Base-by-base conservation (phyloP, 257 asterid species). In the Sherardia arvensis region DNA sequence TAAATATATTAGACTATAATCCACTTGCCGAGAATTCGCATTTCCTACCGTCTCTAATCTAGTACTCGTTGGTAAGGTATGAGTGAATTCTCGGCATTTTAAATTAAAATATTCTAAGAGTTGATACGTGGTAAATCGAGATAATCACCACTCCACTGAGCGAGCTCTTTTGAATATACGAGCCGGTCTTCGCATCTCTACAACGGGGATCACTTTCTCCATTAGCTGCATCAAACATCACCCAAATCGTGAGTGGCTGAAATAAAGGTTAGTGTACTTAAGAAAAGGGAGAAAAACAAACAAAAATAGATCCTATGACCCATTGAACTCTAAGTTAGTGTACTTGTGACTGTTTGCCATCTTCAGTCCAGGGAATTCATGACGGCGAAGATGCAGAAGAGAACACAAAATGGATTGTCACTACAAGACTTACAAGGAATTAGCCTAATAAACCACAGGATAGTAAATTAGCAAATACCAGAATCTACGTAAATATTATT, bases 161-260 rank as follows among this genome's bases (percentile, higher is more conserved):
- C 71, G 76, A 69, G 79, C 78, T 72, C 75, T 86, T 38, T 81
- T 80, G 59, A 88, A 78, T 51, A 21, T 32, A 20, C 80, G 79
- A 11, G 79, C 65, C 7, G 88, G 91, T 73, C 66, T 84, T 71
- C 80, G 84, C 78, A 76, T 86, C 81, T 86, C 94, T 70, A 72
- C 81, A 57, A 88, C 80, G 27, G 98, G 95, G 66, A 91, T 84
- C 69, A 91, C 84, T 36, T 84, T 84, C 83, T 86, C 90, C 83
- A 84, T 80, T 53, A 90, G 83, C 97, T 90, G 86, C 75, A 74
- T 10, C 5, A 22, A 69, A 56, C 40, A 64, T 64, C 38, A 64
- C 47, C 17, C 12, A 40, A 21, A 53, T 7, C 32, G 47, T 70
- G 23, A 69, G 69, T 23, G 9, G 30, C 22, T 25, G 25, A 47